Evolutionary conservation across 2,329 filamentous ascomycete genomes (phyloP).

Genomic region (Diaporthe vexans): DNA sequence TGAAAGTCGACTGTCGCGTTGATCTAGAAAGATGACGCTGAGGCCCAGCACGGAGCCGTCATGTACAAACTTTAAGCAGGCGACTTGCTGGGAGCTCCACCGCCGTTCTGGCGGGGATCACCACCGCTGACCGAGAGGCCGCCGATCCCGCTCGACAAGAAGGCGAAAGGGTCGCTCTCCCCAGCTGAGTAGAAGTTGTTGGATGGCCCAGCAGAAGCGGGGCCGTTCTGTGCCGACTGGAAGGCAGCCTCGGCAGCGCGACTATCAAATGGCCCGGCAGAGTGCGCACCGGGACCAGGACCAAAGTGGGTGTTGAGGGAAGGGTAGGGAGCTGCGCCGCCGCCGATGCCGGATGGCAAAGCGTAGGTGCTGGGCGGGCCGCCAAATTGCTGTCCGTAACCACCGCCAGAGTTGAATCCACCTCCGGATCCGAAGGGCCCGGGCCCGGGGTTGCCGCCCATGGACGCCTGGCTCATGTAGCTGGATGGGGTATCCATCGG

Average conservation of each 20-base stretch:
- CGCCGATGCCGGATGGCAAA: constrained; percentile 87
- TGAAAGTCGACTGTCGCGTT: constrained; percentile 36
- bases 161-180: constrained; percentile 84
- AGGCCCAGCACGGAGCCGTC: constrained; percentile 30
- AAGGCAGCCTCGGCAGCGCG: constrained; percentile 95
- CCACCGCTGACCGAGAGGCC: constrained; percentile 78
- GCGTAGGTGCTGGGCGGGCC: constrained; percentile 91
- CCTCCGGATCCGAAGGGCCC: constrained; percentile 79
- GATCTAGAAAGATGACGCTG: constrained; percentile 36
- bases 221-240: constrained; percentile 86
- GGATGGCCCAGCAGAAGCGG: constrained; percentile 80
- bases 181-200: constrained; percentile 78
- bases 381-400: constrained; percentile 85
- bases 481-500: constrained; percentile 88
- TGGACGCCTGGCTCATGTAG: constrained; percentile 91
- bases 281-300: constrained; percentile 82
- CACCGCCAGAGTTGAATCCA: constrained; percentile 75
- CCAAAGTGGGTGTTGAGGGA: constrained; percentile 86
- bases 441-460: constrained; percentile 85
- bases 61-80: constrained; percentile 62
- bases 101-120: constrained; percentile 74
- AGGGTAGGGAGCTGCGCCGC: constrained; percentile 83
- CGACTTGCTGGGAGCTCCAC: constrained; percentile 71
- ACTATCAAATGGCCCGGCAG: constrained; percentile 90
- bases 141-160: constrained; percentile 81